Percentiles rank a stretch among this genome's conserved stretches.
These are phyloP conservation scores for Magnolia changhungtana DNA, from an alignment of 164 flowering plant genomes.

Conservation along the genomic window DNA sequence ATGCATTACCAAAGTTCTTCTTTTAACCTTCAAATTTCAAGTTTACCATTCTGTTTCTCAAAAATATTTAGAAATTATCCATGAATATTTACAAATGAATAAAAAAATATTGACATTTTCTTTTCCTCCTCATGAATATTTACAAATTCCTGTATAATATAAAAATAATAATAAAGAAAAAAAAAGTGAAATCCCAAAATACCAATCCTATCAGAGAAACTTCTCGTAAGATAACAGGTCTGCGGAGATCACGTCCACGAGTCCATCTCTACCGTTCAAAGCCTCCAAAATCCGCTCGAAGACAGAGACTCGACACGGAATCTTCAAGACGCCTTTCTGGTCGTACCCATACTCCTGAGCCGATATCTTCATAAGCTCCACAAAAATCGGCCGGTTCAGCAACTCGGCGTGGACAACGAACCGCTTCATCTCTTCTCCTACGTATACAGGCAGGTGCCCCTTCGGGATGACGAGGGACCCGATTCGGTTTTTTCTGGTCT, in stretches of 20 bases:
- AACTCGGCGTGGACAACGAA: constrained; percentile 78
- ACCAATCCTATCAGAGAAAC: neutral
- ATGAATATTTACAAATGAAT: too few species aligned
- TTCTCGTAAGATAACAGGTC: neutral
- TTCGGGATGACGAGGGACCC: constrained; percentile 39
- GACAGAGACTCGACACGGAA: constrained; percentile 71
- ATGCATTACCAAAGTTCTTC: too few species aligned
- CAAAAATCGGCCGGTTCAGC: constrained; percentile 74
- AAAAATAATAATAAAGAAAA: too few species aligned
- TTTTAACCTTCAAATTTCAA: too few species aligned
- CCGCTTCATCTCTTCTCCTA: constrained; percentile 90
- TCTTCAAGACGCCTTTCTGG: constrained; percentile 78
- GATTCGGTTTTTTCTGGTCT: neutral
- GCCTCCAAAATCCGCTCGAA: constrained; percentile 42
- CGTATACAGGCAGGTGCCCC: constrained; percentile 86
- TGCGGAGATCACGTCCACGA: neutral
- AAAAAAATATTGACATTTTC: too few species aligned
- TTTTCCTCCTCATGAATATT: too few species aligned
- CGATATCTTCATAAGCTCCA: constrained; percentile 58
- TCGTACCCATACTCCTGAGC: constrained; percentile 97
- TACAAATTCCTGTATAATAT: too few species aligned
- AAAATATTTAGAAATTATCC: too few species aligned
- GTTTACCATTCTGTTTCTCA: too few species aligned
- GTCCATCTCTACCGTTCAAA: neutral
- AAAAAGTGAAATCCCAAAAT: too few species aligned